Evolutionary conservation across 805 yeast species (phyloP).

Genomic region (Starmerella asiatica): DNA sequence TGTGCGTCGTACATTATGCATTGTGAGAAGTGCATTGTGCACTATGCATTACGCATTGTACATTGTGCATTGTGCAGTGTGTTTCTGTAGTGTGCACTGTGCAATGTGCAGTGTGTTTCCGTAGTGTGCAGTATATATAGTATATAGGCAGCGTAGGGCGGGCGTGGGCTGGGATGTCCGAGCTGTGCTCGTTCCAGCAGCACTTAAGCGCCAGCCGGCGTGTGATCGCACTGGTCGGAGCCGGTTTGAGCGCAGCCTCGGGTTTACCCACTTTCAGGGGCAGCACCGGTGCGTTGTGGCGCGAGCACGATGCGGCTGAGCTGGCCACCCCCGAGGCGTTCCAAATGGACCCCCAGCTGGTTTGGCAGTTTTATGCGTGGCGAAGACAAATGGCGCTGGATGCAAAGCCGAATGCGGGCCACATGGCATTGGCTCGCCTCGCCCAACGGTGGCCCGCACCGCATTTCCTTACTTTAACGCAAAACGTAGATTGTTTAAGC

Average conservation of each 20-base stretch:
- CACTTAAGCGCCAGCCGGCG: slow-evolving; percentile 25
- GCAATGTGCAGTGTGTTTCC: neutral
- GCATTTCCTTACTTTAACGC: slow-evolving; percentile 56
- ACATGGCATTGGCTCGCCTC: slow-evolving; percentile 51
- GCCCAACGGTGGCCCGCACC: slow-evolving; percentile 28
- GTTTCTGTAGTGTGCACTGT: neutral
- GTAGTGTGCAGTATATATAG: too few relatives aligned
- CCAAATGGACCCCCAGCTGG: slow-evolving; percentile 65
- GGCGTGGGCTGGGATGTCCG: slow-evolving; percentile 15
- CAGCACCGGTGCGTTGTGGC: slow-evolving; percentile 56
- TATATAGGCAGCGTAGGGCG: too few relatives aligned
- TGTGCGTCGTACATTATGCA: neutral
- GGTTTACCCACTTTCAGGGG: slow-evolving; percentile 68
- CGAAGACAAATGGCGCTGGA: slow-evolving; percentile 50
- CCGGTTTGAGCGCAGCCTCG: slow-evolving; percentile 66
- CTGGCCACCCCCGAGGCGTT: slow-evolving; percentile 89
- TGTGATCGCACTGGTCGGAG: slow-evolving; percentile 48
- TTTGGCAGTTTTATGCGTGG: slow-evolving; percentile 78
- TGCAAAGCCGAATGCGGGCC: slow-evolving; percentile 66
- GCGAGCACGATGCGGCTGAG: slow-evolving; percentile 62
- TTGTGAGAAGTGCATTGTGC: neutral
- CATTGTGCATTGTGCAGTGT: neutral
- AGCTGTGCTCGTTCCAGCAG: slow-evolving; percentile 27
- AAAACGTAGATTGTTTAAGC: slow-evolving; percentile 69
- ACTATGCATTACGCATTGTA: neutral